These are phyloP conservation scores for Gossypium ekmanianum DNA, from an alignment of 345 rosid genomes.

Conservation along the genomic window DNA sequence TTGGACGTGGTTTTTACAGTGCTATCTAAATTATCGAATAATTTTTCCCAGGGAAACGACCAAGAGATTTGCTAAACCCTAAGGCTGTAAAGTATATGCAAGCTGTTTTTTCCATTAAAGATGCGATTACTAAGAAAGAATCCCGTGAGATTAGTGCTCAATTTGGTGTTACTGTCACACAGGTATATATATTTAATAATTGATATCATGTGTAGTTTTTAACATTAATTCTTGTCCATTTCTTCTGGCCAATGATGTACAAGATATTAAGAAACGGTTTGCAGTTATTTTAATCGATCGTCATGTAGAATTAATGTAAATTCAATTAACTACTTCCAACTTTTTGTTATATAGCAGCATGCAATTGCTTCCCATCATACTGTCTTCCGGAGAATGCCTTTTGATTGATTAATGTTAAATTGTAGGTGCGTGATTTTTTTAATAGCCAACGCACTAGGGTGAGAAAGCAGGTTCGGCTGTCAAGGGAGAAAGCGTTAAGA, in stretches of 20 bases:
- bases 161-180: slow-evolving; percentile 79
- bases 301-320: neutral
- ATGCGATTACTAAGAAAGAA: slow-evolving; percentile 91
- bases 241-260: neutral
- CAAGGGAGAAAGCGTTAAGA: slow-evolving; percentile 64
- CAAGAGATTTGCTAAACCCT: slow-evolving; percentile 90
- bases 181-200: slow-evolving; percentile 42
- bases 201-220: neutral
- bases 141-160: slow-evolving; percentile 88
- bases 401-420: neutral
- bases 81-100: slow-evolving; percentile 94
- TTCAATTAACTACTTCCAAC: neutral
- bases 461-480: slow-evolving; percentile 69
- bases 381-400: neutral
- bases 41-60: slow-evolving; percentile 74
- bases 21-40: slow-evolving; percentile 6
- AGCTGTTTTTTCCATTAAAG: slow-evolving; percentile 85
- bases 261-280: neutral
- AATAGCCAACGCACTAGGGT: slow-evolving; percentile 78
- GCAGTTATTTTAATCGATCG: neutral
- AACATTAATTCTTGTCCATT: neutral
- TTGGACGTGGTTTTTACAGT: slow-evolving; percentile 10
- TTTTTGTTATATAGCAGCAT: neutral
- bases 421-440: slow-evolving; percentile 89
- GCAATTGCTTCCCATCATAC: neutral